Percentiles rank a stretch among this genome's conserved stretches.
Evolutionary conservation across 2,329 filamentous ascomycete genomes (phyloP).

Genomic region (Monilinia vaccinii-corymbosi): DNA sequence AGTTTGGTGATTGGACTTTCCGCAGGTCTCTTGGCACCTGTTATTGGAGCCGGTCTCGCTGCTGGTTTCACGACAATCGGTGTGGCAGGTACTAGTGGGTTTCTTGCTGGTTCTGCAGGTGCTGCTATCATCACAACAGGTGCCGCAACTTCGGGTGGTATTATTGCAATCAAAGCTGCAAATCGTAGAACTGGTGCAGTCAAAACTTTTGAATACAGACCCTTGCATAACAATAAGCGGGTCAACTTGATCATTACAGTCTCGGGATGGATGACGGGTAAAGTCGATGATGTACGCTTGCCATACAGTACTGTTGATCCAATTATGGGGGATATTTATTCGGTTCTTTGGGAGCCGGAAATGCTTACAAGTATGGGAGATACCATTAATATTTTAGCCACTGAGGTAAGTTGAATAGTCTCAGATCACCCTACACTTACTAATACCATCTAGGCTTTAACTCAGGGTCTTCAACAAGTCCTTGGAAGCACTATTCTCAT

Average conservation of each 20-base stretch:
- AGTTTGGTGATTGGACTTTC: constrained; percentile 92
- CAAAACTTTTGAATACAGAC: constrained; percentile 92
- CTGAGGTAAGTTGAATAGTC: constrained; percentile 56
- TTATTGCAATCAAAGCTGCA: constrained; percentile 81
- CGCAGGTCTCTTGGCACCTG: constrained; percentile 80
- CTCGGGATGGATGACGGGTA: constrained; percentile 97
- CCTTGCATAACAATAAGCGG: constrained; percentile 94
- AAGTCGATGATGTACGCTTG: constrained; percentile 89
- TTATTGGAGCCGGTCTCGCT: constrained; percentile 88
- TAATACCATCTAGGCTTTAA: constrained; percentile 61
- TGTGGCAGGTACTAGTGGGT: constrained; percentile 77
- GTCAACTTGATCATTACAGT: constrained; percentile 94
- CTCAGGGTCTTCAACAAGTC: constrained; percentile 91
- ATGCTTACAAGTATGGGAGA: constrained; percentile 97
- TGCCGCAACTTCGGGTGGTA: constrained; percentile 75
- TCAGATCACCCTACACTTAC: not conserved
- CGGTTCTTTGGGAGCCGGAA: constrained; percentile 93
- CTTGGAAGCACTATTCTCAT: constrained; percentile 83
- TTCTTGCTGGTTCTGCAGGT: constrained; percentile 84
- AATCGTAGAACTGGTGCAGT: constrained; percentile 82
- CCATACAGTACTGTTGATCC: constrained; percentile 95
- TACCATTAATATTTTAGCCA: constrained; percentile 96
- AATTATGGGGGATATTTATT: constrained; percentile 97
- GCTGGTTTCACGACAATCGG: constrained; percentile 94
- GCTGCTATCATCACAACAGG: constrained; percentile 89